phyloP scores from a whole-genome alignment of 2,329 filamentous ascomycete species.

The Didymella glomerata region DNA sequence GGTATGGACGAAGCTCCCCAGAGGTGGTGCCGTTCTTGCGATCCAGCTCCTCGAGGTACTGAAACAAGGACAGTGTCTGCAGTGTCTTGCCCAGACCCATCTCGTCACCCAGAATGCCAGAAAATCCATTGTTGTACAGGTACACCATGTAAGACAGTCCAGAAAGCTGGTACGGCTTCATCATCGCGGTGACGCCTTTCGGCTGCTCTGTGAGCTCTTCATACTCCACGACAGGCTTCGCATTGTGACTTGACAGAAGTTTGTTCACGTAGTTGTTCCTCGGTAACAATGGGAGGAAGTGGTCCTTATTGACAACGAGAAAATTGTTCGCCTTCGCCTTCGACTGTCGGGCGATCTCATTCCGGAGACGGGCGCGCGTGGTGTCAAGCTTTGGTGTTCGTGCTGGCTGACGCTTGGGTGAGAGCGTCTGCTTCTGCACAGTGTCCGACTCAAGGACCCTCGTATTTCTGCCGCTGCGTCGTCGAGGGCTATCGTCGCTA shows the following conservation, averaged over 20 bases:
- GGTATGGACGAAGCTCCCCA: constrained; percentile 82
- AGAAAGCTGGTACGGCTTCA: constrained; percentile 98
- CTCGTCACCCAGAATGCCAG: constrained; percentile 96
- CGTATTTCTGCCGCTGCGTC: constrained; percentile 36
- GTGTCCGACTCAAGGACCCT: constrained; percentile 47
- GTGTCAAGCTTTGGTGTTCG: constrained; percentile 46
- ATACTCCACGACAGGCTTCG: constrained; percentile 50
- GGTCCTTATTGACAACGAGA: constrained; percentile 55
- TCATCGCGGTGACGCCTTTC: constrained; percentile 57
- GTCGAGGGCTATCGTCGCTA: constrained; percentile 26
- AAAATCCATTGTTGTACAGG: constrained; percentile 98
- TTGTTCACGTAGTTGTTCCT: constrained; percentile 55
- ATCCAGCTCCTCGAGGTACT: constrained; percentile 95
- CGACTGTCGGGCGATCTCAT: constrained; percentile 53
- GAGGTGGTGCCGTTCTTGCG: constrained; percentile 53
- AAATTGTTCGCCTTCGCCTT: constrained; percentile 58
- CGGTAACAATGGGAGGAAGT: constrained; percentile 59
- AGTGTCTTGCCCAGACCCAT: constrained; percentile 99
- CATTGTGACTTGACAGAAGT: constrained; percentile 39
- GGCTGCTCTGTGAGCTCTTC: constrained; percentile 55
- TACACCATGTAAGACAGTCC: constrained; percentile 99
- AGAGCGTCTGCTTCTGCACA: constrained; percentile 18
- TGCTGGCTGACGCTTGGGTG: constrained; percentile 19
- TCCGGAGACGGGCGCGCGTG: constrained; percentile 52
- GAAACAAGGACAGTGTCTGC: constrained; percentile 95